Conservation (phyloP, 208 protist species). For the Trichomonas vaginalis region DNA sequence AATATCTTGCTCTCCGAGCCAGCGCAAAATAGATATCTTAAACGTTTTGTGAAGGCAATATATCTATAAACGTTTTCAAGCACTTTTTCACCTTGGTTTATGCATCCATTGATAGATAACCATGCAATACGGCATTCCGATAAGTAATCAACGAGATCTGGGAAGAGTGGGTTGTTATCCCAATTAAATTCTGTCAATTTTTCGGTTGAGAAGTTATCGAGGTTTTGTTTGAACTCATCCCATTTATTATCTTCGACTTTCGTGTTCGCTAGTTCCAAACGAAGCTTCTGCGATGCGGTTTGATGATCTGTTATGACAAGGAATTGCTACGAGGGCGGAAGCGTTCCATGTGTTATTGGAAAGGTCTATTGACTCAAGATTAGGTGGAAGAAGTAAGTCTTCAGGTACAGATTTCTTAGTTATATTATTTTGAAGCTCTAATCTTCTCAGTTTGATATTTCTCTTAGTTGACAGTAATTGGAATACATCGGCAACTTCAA, state of each 20-base stretch:
- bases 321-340: not conserved
- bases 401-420: not conserved
- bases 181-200: not conserved
- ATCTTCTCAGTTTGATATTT: not conserved
- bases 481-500: not conserved
- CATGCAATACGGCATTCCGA: not conserved
- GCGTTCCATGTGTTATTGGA: not conserved
- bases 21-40: not conserved
- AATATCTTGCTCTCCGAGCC: not conserved
- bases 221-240: not conserved
- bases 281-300: not conserved
- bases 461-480: not conserved
- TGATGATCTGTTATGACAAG: not conserved
- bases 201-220: not conserved
- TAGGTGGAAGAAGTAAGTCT: not conserved
- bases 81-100: not conserved
- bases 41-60: not conserved
- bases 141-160: not conserved
- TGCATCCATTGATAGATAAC: not conserved
- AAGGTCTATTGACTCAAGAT: not conserved
- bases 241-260: not conserved
- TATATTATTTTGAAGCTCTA: not conserved
- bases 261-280: not conserved
- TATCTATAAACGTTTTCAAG: not conserved
- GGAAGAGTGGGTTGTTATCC: not conserved